Percentiles rank a stretch among this genome's conserved stretches.
phyloP scores from a whole-genome alignment of 2,329 filamentous ascomycete genomes.

The Fusarium domesticum region DNA sequence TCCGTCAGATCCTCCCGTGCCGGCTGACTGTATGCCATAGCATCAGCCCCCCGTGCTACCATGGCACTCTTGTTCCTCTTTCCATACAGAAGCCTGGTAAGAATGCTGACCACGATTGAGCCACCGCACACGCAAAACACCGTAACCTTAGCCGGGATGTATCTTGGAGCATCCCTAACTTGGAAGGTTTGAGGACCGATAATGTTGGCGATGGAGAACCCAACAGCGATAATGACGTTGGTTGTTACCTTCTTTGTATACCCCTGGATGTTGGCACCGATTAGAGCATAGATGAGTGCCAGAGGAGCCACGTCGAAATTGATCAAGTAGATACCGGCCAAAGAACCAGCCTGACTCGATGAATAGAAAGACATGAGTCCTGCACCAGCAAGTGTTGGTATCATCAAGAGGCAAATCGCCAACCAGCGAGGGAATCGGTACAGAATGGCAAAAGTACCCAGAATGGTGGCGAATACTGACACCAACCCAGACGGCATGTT shows the following conservation, averaged over 20 bases:
- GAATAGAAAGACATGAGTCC: slow-evolving; percentile 29
- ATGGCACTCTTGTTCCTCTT: slow-evolving; percentile 5
- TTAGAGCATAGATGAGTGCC: slow-evolving; percentile 51
- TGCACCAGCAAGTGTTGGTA: slow-evolving; percentile 25
- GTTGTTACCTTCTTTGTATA: slow-evolving; percentile 41
- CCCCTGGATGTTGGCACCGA: slow-evolving; percentile 45
- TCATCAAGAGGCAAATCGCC: slow-evolving; percentile 23
- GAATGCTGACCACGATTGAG: slow-evolving; percentile 10
- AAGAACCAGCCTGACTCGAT: slow-evolving; percentile 30
- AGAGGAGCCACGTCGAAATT: slow-evolving; percentile 50
- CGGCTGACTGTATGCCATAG: not conserved
- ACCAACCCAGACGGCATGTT: slow-evolving; percentile 34
- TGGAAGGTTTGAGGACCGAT: slow-evolving; percentile 23
- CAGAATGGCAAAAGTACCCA: slow-evolving; percentile 24
- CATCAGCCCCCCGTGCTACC: not conserved
- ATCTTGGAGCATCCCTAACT: slow-evolving; percentile 45
- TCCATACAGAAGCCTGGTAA: slow-evolving; percentile 14
- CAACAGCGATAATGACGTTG: slow-evolving; percentile 8
- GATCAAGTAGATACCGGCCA: slow-evolving; percentile 29
- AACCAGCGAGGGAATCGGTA: slow-evolving; percentile 30
- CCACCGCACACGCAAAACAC: slow-evolving; percentile 8
- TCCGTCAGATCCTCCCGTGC: slow-evolving; percentile 5
- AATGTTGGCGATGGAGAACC: slow-evolving; percentile 10
- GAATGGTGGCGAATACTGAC: slow-evolving; percentile 20
- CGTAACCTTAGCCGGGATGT: slow-evolving; percentile 47